Evolutionary conservation across 495 filamentous ascomycete genomes (phyloP).

Genomic region (Penicillium dipodomyicola): DNA sequence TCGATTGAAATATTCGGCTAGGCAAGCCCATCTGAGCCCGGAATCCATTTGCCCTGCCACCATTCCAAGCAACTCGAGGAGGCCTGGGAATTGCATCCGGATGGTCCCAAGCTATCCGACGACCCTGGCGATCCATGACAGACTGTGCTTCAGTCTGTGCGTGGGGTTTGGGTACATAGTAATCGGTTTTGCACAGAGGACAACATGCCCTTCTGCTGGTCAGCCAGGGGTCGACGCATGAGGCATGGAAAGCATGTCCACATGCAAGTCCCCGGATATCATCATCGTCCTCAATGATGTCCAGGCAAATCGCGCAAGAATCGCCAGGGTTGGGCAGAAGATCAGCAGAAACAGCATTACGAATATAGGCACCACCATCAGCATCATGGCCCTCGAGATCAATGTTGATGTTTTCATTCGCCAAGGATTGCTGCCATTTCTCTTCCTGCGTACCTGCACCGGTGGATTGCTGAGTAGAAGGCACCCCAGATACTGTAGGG

Average conservation of each 20-base stretch:
- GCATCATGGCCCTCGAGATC: conserved; percentile 60
- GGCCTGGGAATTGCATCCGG: conserved; percentile 21
- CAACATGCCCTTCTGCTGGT: conserved; percentile 91
- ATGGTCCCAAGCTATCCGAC: conserved; percentile 10
- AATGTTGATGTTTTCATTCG: conserved; percentile 11
- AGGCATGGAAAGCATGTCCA: conserved; percentile 93
- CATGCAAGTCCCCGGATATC: conserved; percentile 92
- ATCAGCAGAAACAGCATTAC: conserved; percentile 76
- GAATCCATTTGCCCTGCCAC: conserved; percentile 12
- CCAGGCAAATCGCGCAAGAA: conserved; percentile 94
- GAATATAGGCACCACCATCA: conserved; percentile 84
- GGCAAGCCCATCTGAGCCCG: conserved; percentile 19
- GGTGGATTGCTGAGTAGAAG: background rate
- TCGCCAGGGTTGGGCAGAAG: conserved; percentile 85
- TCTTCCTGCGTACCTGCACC: conserved; percentile 12
- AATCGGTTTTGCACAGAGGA: conserved; percentile 95
- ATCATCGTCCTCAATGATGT: conserved; percentile 89
- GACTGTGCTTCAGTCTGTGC: conserved; percentile 19
- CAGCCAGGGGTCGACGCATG: conserved; percentile 94
- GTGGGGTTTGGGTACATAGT: conserved; percentile 87
- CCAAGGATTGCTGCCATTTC: conserved; percentile 22
- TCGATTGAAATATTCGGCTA: conserved; percentile 19
- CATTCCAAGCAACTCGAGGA: conserved; percentile 18
- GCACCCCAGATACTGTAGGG: background rate
- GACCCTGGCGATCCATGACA: conserved; percentile 20